Base-by-base conservation (phyloP, 805 yeast species). In the Suhomyces pyralidae region DNA sequence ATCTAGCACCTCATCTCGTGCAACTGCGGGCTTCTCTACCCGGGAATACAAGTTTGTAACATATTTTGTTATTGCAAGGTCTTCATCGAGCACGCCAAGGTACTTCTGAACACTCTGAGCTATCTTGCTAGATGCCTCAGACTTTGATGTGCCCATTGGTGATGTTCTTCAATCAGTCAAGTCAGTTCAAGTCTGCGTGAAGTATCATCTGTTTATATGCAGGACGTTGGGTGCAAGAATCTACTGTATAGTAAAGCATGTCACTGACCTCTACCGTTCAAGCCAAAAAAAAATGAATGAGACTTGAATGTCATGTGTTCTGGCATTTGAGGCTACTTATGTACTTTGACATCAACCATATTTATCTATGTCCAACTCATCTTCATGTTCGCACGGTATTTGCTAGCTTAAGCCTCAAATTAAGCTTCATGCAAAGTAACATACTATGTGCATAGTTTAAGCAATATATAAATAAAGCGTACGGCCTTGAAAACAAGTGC, bases 21-120 rank as follows among this genome's bases (percentile, higher is more conserved):
- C 51, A n/a, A 49, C 46, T 24, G 28, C 42, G 10, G 17, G 19
- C 20, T 28, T 42, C 17, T 36, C 40, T 3, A 55, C 40, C 51
- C 61, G 57, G 19, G 60, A 55, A 54, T 65, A 67, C 30, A 72
- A 51, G 45, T 58, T 61, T 22, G 51, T 28, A n/a, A 72, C 56
- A 56, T 67, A 72, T 25, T 61, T 61, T 2, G 76, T 55, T 7
- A 71, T 47, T 6, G 69, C 60, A 22, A 49, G 45, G 43, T 67
- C 61, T 3, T 57, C 64, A 52, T 66, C 71, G 5, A 56, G 19
- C 10, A 65, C 48, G 10, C 59, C 63, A 44, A 67, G 56, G 46
- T 56, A 45, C 24, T 56, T 51, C 25, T 43, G 40, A 7, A 64
- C 58, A 22, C 45, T 22, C 24, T 44, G 40, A 7, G 54, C 44